These are phyloP conservation scores for Coleophoma eucalyptorum DNA, from an alignment of 2,329 filamentous ascomycete species.

Conservation along the genomic window DNA sequence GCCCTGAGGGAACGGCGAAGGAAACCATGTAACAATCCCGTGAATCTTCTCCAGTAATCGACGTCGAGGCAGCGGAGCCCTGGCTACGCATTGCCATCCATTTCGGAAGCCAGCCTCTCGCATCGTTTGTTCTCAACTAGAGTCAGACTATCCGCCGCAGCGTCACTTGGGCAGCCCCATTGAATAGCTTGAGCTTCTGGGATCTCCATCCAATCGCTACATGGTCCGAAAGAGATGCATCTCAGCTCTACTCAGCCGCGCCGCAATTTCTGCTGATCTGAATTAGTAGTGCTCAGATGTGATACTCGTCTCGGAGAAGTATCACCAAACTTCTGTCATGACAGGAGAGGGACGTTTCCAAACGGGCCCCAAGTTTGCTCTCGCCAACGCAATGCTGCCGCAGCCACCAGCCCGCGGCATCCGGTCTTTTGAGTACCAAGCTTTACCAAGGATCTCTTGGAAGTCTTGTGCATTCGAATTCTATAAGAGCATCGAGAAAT, in stretches of 20 bases:
- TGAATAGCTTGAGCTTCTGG: not conserved
- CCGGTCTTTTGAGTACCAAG: conserved; percentile 18
- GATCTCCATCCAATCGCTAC: not conserved
- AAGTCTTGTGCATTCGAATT: not conserved
- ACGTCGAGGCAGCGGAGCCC: conserved; percentile 1
- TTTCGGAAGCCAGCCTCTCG: not conserved
- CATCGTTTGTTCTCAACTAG: not conserved
- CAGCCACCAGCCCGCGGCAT: conserved; percentile 15
- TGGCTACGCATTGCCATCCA: conserved; percentile 2
- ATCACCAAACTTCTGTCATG: conserved; percentile 11
- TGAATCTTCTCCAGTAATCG: conserved; percentile 10
- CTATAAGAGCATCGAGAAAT: conserved; percentile 20
- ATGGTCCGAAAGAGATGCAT: conserved; percentile 9
- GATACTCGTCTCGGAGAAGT: conserved; percentile 11
- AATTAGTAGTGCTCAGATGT: conserved; percentile 2
- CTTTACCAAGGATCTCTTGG: conserved; percentile 7
- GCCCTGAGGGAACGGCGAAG: conserved; percentile 3
- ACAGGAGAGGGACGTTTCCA: conserved; percentile 11
- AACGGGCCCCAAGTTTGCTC: conserved; percentile 10
- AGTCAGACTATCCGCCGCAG: not conserved
- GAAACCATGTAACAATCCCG: not conserved
- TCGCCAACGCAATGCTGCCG: conserved; percentile 13
- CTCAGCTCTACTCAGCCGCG: conserved; percentile 5
- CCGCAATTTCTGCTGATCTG: not conserved
- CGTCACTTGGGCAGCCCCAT: not conserved